Conservation (phyloP, 2,329 filamentous ascomycete species). For the Colletotrichum tropicale region DNA sequence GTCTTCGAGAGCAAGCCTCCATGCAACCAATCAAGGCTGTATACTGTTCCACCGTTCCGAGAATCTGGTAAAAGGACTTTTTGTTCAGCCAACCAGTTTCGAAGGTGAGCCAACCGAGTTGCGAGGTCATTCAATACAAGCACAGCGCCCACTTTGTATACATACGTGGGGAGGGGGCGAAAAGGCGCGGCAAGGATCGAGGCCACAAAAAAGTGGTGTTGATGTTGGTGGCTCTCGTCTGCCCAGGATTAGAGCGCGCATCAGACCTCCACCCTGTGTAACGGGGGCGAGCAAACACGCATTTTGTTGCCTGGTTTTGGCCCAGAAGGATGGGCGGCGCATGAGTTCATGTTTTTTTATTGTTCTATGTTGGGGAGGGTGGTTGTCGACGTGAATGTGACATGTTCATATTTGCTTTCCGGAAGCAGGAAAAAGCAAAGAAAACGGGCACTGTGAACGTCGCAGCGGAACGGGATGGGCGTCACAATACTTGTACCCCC, state of each 20-base stretch:
- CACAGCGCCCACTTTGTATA: not conserved
- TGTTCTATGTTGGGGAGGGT: not conserved
- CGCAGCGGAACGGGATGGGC: not conserved
- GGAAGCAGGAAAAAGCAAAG: not conserved
- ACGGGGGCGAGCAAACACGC: not conserved
- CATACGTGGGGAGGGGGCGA: not conserved
- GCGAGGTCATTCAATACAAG: not conserved
- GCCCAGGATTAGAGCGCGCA: not conserved
- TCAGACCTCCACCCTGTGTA: not conserved
- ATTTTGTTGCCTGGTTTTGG: not conserved
- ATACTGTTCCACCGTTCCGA: not conserved
- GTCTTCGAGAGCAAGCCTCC: not conserved
- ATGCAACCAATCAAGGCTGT: conserved; percentile 2
- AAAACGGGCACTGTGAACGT: not conserved
- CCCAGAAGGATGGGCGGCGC: not conserved
- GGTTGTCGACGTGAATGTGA: not conserved
- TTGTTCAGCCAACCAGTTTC: not conserved
- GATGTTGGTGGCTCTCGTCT: not conserved
- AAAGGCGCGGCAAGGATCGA: not conserved
- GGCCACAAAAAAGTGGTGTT: not conserved
- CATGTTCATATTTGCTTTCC: not conserved
- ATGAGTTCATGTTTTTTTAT: not conserved
- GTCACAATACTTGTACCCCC: not conserved
- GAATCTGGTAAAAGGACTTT: not conserved
- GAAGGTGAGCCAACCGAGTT: not conserved